Base-by-base conservation (phyloP, 495 filamentous ascomycete genomes). In the Neurospora sp. region DNA sequence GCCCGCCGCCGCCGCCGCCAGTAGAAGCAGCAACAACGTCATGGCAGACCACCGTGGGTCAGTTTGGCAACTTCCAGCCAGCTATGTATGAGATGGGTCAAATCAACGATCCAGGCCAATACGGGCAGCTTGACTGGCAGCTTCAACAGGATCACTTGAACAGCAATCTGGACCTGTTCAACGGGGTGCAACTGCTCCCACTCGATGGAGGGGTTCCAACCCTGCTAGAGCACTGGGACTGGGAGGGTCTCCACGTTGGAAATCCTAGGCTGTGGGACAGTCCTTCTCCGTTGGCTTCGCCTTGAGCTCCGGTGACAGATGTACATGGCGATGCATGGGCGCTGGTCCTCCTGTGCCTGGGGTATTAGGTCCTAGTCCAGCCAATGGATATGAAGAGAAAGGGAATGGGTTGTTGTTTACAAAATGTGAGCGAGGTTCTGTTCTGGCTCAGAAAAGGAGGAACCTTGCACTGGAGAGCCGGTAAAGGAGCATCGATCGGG, bases 161-260 rank as follows among this genome's bases (percentile, higher is more conserved):
- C 28, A 71, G 21, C 42, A 36, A 70, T 6, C 24, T 75, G 69
- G 42, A 71, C 36, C 15, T 70, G 21, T 62, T 71, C 39, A 75
- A 74, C n/a, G 70, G 45, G 2, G 36, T 28, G 48, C 54, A 76
- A 40, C 36, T 72, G 5, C 39, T 39, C 5, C 71, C 24, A 6
- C 75, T 75, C 19, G 74, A 76, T 38, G 66, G 62, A 31, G 42
- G 42, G 10, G 59, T 73, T 39, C 78, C 78, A 19, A 48, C 69
- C 2, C 69, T 78, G 8, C 72, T 81, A 21, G 69, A 75, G 17
- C 76, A 76, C 43, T 81, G 79, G 79, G 77, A 77, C 11, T 81
- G 78, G 75, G 70, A 76, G 39, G 42, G 24, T 1, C 77, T 79
- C 3, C 71, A 73, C n/a, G 72, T 79, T 24, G 78, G 75, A n/a